Evolutionary conservation across 1,284 basidiomycete genomes (phyloP).

Genomic region (Apiotrichum akiyoshidainum): DNA sequence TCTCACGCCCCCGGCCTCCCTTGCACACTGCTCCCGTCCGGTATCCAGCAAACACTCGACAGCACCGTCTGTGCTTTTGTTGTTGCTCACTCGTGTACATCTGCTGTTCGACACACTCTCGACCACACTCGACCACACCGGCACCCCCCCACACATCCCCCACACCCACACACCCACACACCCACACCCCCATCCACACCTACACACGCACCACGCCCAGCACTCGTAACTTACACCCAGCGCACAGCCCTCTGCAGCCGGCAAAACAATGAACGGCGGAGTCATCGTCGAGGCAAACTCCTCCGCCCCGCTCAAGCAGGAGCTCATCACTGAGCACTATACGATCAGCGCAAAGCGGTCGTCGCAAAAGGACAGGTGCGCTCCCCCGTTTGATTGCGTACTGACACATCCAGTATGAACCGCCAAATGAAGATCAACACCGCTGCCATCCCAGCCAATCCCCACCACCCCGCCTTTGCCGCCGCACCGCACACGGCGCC

Average conservation of each 20-base stretch:
- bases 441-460: background rate
- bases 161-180: background rate
- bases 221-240: slow-evolving; percentile 5
- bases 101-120: too few species aligned
- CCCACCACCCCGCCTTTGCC: slow-evolving; percentile 2
- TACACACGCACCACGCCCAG: too few species aligned
- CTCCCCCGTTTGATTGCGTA: background rate
- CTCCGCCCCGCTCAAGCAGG: slow-evolving; percentile 22
- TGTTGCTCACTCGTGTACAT: too few species aligned
- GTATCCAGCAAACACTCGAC: too few species aligned
- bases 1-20: too few species aligned
- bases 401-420: slow-evolving; percentile 13
- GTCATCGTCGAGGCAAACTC: slow-evolving; percentile 21
- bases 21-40: too few species aligned
- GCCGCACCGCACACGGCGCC: background rate
- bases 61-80: too few species aligned
- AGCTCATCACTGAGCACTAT: slow-evolving; percentile 28
- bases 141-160: too few species aligned
- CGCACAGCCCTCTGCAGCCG: background rate
- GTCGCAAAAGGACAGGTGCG: slow-evolving; percentile 22
- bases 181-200: background rate
- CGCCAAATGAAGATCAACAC: slow-evolving; percentile 16
- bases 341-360: slow-evolving; percentile 21
- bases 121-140: too few species aligned
- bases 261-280: slow-evolving; percentile 23